These are phyloP conservation scores for Phytophthora hybrid DNA, from an alignment of 352 stramenopile species.

Conservation along the genomic window DNA sequence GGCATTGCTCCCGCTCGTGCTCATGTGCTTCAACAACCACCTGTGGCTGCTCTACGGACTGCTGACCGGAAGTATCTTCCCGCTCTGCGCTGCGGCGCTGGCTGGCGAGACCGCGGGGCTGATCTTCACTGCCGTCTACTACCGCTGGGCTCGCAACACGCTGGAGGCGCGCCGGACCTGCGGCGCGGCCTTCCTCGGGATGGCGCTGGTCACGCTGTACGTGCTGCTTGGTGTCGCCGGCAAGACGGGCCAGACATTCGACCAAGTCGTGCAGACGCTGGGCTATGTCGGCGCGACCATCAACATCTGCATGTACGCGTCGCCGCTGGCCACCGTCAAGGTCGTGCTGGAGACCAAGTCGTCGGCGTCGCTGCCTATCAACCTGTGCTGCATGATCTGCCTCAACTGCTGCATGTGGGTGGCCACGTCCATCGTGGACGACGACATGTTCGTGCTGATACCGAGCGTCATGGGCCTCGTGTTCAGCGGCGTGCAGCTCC, in stretches of 20 bases:
- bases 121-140: constrained; percentile 43
- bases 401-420: constrained; percentile 70
- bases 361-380: constrained; percentile 62
- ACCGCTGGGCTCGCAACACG: constrained; percentile 25
- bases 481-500: constrained; percentile 54
- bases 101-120: constrained; percentile 27
- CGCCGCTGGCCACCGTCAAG: constrained; percentile 60
- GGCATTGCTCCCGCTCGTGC: constrained; percentile 48
- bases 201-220: constrained; percentile 43
- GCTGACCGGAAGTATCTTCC: constrained; percentile 38
- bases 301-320: constrained; percentile 64
- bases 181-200: constrained; percentile 11
- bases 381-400: constrained; percentile 54
- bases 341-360: constrained; percentile 62
- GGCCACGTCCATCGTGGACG: constrained; percentile 51
- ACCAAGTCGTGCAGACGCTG: constrained; percentile 29
- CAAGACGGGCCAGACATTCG: constrained; percentile 38
- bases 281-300: constrained; percentile 55
- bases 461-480: constrained; percentile 53
- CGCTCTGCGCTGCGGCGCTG: constrained; percentile 31
- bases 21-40: constrained; percentile 58
- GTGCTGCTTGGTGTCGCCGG: constrained; percentile 44
- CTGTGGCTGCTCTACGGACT: constrained; percentile 51
- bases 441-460: constrained; percentile 57
- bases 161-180: constrained; percentile 27